Conservation (phyloP, 768 basidiomycete species). For the Termitomyces sp. region DNA sequence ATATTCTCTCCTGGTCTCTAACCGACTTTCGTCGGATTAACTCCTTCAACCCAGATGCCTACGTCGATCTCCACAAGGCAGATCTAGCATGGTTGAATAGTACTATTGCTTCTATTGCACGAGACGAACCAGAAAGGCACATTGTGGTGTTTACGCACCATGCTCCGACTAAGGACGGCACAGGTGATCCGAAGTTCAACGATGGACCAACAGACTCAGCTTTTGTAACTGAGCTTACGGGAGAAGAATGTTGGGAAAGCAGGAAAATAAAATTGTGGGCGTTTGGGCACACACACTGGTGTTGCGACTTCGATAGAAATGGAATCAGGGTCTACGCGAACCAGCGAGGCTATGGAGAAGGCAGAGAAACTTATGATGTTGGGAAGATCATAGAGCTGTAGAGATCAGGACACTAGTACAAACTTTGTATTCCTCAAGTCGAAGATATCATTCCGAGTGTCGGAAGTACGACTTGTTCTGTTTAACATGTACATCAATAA, state of each 20-base stretch:
- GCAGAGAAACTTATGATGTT: background rate
- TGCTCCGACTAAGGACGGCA: slow-evolving; percentile 31
- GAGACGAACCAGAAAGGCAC: slow-evolving; percentile 22
- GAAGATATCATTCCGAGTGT: background rate
- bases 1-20: slow-evolving; percentile 21
- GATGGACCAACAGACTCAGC: slow-evolving; percentile 22
- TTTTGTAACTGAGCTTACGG: slow-evolving; percentile 27
- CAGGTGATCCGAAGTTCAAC: slow-evolving; percentile 24
- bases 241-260: slow-evolving; percentile 20
- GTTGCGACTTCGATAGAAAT: slow-evolving; percentile 27
- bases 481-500: too few relatives aligned
- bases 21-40: slow-evolving; percentile 30
- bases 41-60: slow-evolving; percentile 14
- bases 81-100: slow-evolving; percentile 30
- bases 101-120: slow-evolving; percentile 18
- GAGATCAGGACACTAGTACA: background rate
- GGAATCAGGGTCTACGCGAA: slow-evolving; percentile 32
- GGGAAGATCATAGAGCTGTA: slow-evolving; percentile 4
- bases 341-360: slow-evolving; percentile 23
- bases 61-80: slow-evolving; percentile 15
- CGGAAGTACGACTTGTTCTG: too few relatives aligned
- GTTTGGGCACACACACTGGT: slow-evolving; percentile 38
- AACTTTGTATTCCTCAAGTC: background rate
- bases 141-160: slow-evolving; percentile 36
- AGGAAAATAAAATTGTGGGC: slow-evolving; percentile 28